These are phyloP conservation scores for Fusarium austroafricanum DNA, from an alignment of 2,329 filamentous ascomycete species.

Conservation along the genomic window DNA sequence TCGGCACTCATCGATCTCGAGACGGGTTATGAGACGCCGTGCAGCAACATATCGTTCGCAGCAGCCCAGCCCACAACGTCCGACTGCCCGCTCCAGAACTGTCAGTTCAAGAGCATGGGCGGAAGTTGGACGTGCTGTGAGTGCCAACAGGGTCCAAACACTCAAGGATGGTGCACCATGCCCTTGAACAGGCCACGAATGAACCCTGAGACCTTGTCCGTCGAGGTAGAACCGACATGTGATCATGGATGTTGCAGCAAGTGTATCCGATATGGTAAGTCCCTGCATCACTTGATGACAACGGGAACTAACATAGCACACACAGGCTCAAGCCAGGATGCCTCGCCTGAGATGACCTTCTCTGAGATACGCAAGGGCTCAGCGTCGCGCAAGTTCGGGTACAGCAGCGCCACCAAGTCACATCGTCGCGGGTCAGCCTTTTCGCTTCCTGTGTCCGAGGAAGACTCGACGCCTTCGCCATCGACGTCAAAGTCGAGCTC, in stretches of 20 bases:
- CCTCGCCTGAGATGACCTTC: slow-evolving; percentile 53
- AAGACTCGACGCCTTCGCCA: slow-evolving; percentile 29
- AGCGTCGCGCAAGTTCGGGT: slow-evolving; percentile 52
- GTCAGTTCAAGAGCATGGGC: slow-evolving; percentile 62
- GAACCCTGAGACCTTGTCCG: slow-evolving; percentile 48
- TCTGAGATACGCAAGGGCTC: slow-evolving; percentile 54
- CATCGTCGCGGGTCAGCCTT: slow-evolving; percentile 48
- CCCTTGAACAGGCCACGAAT: slow-evolving; percentile 47
- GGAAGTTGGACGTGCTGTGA: slow-evolving; percentile 66
- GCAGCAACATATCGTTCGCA: slow-evolving; percentile 61
- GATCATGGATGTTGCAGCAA: slow-evolving; percentile 65
- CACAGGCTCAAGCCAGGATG: slow-evolving; percentile 49
- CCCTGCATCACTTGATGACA: background rate
- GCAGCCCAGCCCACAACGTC: slow-evolving; percentile 57
- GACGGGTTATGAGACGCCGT: slow-evolving; percentile 63
- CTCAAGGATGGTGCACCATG: slow-evolving; percentile 64
- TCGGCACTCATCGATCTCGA: slow-evolving; percentile 58
- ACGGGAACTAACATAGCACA: background rate
- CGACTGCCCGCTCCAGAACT: slow-evolving; percentile 63
- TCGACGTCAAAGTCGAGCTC: slow-evolving; percentile 43
- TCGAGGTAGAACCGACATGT: slow-evolving; percentile 58
- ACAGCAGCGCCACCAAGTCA: slow-evolving; percentile 46
- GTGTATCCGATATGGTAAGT: slow-evolving; percentile 58
- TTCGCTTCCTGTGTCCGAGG: slow-evolving; percentile 34
- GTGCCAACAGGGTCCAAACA: slow-evolving; percentile 64